Conservation (phyloP, 345 rosid genomes). For the Eucalyptus urophylla region DNA sequence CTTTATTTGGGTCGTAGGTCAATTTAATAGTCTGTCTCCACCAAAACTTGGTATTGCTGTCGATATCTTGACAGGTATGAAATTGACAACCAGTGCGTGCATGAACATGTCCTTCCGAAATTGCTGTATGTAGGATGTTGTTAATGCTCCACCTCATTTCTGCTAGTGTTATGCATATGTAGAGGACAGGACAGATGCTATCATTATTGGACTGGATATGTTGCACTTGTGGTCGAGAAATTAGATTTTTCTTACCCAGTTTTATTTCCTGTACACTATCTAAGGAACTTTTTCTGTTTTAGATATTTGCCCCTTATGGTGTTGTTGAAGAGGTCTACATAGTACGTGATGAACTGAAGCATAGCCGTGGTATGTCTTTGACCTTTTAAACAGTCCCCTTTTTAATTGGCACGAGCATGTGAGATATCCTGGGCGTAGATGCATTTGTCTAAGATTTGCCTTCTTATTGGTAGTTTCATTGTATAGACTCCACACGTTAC, state of each 20-base stretch:
- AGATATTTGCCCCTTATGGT: constrained; percentile 77
- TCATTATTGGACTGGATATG: background rate
- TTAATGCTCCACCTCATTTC: background rate
- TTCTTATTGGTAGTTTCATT: background rate
- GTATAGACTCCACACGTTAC: background rate
- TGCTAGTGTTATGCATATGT: background rate
- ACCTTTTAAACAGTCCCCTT: background rate
- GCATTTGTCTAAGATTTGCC: background rate
- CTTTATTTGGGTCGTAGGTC: background rate
- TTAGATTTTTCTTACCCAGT: background rate
- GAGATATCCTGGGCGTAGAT: background rate
- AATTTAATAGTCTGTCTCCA: background rate
- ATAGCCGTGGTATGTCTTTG: constrained; percentile 50
- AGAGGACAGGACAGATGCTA: background rate
- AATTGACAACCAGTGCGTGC: background rate
- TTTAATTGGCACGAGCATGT: background rate
- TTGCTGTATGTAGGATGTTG: background rate
- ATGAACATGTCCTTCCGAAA: background rate
- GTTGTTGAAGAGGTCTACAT: constrained; percentile 59
- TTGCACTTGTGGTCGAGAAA: background rate
- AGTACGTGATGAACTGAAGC: constrained; percentile 51
- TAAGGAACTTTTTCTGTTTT: background rate
- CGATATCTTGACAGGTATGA: background rate
- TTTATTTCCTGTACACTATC: background rate
- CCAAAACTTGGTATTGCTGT: background rate